phyloP scores from a whole-genome alignment of 345 rosid genomes.

The Aegle marmelos region DNA sequence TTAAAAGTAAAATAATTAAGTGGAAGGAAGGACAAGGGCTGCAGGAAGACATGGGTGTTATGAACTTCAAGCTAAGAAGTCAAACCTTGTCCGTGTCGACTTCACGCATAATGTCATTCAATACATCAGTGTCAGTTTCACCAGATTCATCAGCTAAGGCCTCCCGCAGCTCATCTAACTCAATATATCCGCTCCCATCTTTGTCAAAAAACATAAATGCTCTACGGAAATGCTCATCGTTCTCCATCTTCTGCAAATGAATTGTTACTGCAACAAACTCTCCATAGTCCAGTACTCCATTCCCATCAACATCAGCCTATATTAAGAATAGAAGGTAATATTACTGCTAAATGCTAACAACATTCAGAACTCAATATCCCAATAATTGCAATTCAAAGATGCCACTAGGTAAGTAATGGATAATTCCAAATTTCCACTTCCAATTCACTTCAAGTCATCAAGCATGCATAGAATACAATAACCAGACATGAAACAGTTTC shows the following conservation, averaged over 20 bases:
- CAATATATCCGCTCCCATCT: slow-evolving; percentile 79
- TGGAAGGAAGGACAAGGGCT: background rate
- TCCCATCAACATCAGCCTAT: slow-evolving; percentile 96
- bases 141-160: slow-evolving; percentile 78
- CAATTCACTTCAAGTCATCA: too few species aligned
- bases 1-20: background rate
- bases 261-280: slow-evolving; percentile 98
- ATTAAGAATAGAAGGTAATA: slow-evolving; percentile 10
- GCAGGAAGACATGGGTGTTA: background rate
- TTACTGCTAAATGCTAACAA: background rate
- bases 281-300: slow-evolving; percentile 84
- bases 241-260: slow-evolving; percentile 96
- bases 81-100: slow-evolving; percentile 93
- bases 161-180: slow-evolving; percentile 65
- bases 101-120: slow-evolving; percentile 89
- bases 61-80: background rate
- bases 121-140: slow-evolving; percentile 56
- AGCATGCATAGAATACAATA: background rate
- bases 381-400: background rate
- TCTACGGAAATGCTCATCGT: slow-evolving; percentile 86
- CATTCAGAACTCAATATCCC: background rate
- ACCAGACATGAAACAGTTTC: slow-evolving; percentile 2
- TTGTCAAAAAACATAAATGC: slow-evolving; percentile 92
- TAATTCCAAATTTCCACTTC: background rate
- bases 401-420: background rate